A percentile compares a stretch with the other conserved stretches of the same genome.
Evolutionary conservation across 768 basidiomycete genomes (phyloP).

Genomic region (Agrocybe chaxingu): DNA sequence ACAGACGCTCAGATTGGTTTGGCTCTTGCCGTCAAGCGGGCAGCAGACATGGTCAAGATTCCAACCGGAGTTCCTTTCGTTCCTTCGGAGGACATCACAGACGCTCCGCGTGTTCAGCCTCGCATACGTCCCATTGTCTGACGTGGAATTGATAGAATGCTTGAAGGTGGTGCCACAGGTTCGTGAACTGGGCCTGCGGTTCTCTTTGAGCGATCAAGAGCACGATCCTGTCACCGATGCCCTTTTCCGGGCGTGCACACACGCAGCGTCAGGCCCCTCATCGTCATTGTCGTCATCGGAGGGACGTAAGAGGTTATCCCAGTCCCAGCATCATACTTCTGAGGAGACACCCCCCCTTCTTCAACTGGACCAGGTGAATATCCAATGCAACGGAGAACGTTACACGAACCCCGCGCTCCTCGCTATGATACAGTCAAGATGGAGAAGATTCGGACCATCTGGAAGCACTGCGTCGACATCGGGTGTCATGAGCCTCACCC

Average conservation of each 20-base stretch:
- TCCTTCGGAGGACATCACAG: conserved; percentile 21
- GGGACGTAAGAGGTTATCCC: not conserved
- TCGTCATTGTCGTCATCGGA: not conserved
- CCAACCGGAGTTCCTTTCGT: conserved; percentile 25
- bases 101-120: conserved; percentile 31
- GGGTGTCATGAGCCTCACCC: conserved; percentile 13
- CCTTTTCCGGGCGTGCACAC: conserved; percentile 21
- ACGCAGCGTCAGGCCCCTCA: not conserved
- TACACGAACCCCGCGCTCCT: conserved; percentile 23
- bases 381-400: conserved; percentile 33
- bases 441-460: conserved; percentile 10
- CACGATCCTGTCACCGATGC: conserved; percentile 35
- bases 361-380: conserved; percentile 19
- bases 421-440: conserved; percentile 31
- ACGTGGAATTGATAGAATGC: conserved; percentile 27
- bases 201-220: conserved; percentile 27
- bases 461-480: not conserved
- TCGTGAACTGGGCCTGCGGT: conserved; percentile 29
- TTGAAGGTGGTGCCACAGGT: conserved; percentile 27
- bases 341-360: conserved; percentile 10
- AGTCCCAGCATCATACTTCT: not conserved
- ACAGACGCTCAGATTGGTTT: conserved; percentile 28
- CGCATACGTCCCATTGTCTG: conserved; percentile 35
- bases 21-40: conserved; percentile 23
- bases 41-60: conserved; percentile 16